These are phyloP conservation scores for Platanus orientalis DNA, from an alignment of 164 flowering plant species.

Conservation along the genomic window DNA sequence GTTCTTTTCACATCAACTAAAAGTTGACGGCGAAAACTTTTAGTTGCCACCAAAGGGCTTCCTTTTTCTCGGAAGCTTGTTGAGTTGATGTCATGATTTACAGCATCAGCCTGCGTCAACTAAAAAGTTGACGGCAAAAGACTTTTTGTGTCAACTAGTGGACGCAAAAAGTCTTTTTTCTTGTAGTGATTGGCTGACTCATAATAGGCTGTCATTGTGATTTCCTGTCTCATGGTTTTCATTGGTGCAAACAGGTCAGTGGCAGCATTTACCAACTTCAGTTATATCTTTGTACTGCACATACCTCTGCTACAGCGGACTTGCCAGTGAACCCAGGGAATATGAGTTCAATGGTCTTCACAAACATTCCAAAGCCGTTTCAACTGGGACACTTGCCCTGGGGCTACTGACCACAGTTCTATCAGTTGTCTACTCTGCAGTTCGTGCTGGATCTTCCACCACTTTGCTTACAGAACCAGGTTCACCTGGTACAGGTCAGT, in stretches of 20 bases:
- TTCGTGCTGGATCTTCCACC: conserved; percentile 98
- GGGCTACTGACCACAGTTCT: conserved; percentile 85
- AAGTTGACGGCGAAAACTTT: too few species aligned
- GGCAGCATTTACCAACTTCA: conserved; percentile 95
- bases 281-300: conserved; percentile 84
- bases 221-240: conserved; percentile 10
- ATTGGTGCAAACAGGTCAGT: conserved; percentile 47
- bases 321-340: conserved; percentile 95
- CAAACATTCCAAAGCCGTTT: conserved; percentile 79
- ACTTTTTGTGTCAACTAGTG: too few species aligned
- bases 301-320: conserved; percentile 92
- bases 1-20: too few species aligned
- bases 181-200: background rate
- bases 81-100: too few species aligned
- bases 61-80: too few species aligned
- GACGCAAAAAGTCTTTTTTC: too few species aligned
- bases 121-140: too few species aligned
- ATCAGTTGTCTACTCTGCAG: conserved; percentile 96
- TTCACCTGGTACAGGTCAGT: conserved; percentile 87
- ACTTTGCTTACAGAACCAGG: conserved; percentile 80
- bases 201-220: background rate
- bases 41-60: too few species aligned
- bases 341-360: conserved; percentile 96
- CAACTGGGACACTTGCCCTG: conserved; percentile 70
- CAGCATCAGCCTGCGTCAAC: too few species aligned